Evolutionary conservation across 2,329 filamentous ascomycete species (phyloP), one percentile per base, ranked within the genome.

Genomic region (Tetracladium maxilliforme): DNA sequence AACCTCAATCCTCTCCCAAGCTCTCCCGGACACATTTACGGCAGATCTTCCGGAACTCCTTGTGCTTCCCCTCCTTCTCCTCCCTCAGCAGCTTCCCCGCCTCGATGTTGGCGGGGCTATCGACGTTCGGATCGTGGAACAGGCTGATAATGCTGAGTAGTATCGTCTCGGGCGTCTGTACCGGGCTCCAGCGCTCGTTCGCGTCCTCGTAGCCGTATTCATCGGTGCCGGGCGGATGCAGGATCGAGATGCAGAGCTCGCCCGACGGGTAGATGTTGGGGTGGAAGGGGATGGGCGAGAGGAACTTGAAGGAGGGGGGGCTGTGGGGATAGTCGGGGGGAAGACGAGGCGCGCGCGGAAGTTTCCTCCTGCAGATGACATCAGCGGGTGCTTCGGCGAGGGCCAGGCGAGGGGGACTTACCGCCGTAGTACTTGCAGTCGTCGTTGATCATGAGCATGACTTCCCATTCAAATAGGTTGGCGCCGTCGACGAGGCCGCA

Each of bases 401-500:
- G 14, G 9, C 19, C 14, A 24, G 23, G 11, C 20, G 21, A 10
- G 24, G 23, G 10, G 23, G 20, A 54, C 69, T 30, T 55, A 87
- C 86, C 86, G 42, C 86, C 86, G 42, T 94, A 94, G 51, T 81
- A 80, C 54, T 86, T 87, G 54, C 80, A 86, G 11, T 92, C 84
- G 41, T 94, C 86, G 33, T 72, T 83, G 37, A 95, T 87, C 87
- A 98, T 95, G 32, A 98, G 70, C 80, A 94, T 93, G 12, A 95
- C 84, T 52, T 95, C 86, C 90, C 90, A 98, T 58, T 92, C 80
- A 38, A 94, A 94, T 7, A 95, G 73, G 47, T 92, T 92, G 54
- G 58, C 78, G 49, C 79, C 80, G 42, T 76, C 73, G 26, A 86
- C 73, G 21, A 98, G 60, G 1, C 90, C 90, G 42, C 83, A 92